Evolutionary conservation across 495 filamentous ascomycete species (phyloP), one percentile per base, ranked within the genome.

Genomic region (Neohortaea acidophila): DNA sequence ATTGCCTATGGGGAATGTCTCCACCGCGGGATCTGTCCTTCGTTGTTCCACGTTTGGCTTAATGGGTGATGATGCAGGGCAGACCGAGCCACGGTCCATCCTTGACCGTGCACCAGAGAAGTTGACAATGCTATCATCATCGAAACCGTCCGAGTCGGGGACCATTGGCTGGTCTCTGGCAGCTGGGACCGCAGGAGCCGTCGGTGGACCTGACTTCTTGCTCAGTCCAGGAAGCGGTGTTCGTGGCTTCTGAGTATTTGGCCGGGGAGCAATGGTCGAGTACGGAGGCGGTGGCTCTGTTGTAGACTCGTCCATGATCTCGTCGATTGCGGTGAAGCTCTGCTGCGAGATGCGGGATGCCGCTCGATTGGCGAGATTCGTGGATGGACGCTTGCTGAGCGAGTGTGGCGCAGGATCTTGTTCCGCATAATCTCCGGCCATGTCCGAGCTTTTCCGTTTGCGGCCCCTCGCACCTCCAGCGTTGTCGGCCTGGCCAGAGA

Each of bases 391-490:
- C 2, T 11, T n/a, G n/a, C n/a, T n/a, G n/a, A n/a, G n/a, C n/a
- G n/a, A n/a, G n/a, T n/a, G n/a, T n/a, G n/a, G n/a, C n/a, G n/a
- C n/a, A n/a, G n/a, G n/a, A n/a, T n/a, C n/a, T n/a, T n/a, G n/a
- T n/a, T n/a, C n/a, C n/a, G n/a, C n/a, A n/a, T n/a, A n/a, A n/a
- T n/a, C n/a, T n/a, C n/a, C n/a, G n/a, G n/a, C 68, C 33, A 77
- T 70, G 37, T 81, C 75, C 26, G 77, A 70, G 45, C 80, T 84
- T 50, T 83, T 86, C 32, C 82, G 58, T 58, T 85, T 86, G 56
- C 72, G 75, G 9, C 68, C 64, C 42, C 67, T n/a, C n/a, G n/a
- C n/a, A 68, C 49, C 63, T 73, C 3, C 66, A 52, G 2, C n/a
- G n/a, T n/a, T n/a, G n/a, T 36, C 21, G 3, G 13, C 7, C 28